Base-by-base conservation (phyloP, 2,329 filamentous ascomycete species). In the Neofusicoccum laricinum region DNA sequence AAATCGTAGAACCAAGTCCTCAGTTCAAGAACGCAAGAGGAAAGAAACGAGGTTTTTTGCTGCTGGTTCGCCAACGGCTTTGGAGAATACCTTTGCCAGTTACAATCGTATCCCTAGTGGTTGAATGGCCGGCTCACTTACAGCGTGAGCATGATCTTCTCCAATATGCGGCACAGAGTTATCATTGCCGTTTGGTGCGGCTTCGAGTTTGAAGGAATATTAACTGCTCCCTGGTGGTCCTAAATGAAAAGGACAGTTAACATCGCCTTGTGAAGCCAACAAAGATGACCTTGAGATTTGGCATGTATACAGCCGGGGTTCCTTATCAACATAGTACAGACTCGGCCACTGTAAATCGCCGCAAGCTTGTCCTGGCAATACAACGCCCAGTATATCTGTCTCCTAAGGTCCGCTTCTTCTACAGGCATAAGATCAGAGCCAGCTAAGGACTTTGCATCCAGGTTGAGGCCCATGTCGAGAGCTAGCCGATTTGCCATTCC, bases 401-500 rank as follows among this genome's bases (percentile, higher is more conserved):
- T 68, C 7, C 76, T 64, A 2, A 77, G 53, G 14, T 76, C 70
- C 19, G 71, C 69, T 51, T 78, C 76, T 17, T 73, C 68, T 0
- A 49, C 17, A 0, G 71, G 63, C 38, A 77, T 36, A 3, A 40
- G 45, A 11, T 46, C 68, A 8, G 73, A 69, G 15, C 70, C 70
- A 12, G 67, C 66, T 4, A 76, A 65, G 11, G 69, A 69, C 0
- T 69, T 67, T 1, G 72, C 68, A 32, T 78, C 76, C 12, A 77
- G 67, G 32, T 79, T 77, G 0, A 78, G 66, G 0, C 77, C 77
- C 75, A 78, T 76, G 34, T 79, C 77, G 0, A 78, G 69, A 10
- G 71, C 72, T 12, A 79, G 63, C 2, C 75, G 70, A 53, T 67
- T 73, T 0, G 77, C 77, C 72, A 78, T 77, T 1, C 76, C 76